Conservation (phyloP, 768 basidiomycete species). For the Suillus hirtellus region DNA sequence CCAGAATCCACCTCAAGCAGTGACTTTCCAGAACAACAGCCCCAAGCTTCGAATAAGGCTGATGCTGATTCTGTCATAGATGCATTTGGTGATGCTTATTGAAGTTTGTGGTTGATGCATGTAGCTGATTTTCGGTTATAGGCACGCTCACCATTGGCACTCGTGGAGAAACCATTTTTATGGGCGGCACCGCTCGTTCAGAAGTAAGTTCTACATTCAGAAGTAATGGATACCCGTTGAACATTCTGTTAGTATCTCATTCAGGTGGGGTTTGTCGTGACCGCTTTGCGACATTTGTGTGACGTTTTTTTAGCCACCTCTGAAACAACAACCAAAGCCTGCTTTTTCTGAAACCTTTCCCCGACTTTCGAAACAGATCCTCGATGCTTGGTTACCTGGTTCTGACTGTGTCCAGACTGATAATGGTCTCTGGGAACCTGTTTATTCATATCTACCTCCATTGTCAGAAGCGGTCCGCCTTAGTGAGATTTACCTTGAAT, state of each 20-base stretch:
- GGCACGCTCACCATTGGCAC: conserved; percentile 61
- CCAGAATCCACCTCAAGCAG: conserved; percentile 21
- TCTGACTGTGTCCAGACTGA: conserved; percentile 31
- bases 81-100: conserved; percentile 42
- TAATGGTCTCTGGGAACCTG: conserved; percentile 40
- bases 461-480: conserved; percentile 59
- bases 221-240: background rate
- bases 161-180: conserved; percentile 54
- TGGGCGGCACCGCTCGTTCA: conserved; percentile 66
- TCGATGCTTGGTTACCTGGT: conserved; percentile 39
- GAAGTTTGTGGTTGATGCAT: background rate
- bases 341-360: conserved; percentile 26
- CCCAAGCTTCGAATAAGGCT: conserved; percentile 13
- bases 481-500: conserved; percentile 65
- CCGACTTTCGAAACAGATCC: conserved; percentile 42
- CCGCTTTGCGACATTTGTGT: background rate
- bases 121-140: conserved; percentile 20
- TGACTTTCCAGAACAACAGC: conserved; percentile 10
- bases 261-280: conserved; percentile 38
- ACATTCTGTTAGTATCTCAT: conserved; percentile 50
- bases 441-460: conserved; percentile 53
- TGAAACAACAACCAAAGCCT: conserved; percentile 19
- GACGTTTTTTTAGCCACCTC: conserved; percentile 25
- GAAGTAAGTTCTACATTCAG: conserved; percentile 48
- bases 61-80: conserved; percentile 50